Percentiles rank a stretch among this genome's conserved stretches.
Evolutionary conservation across 805 yeast genomes (phyloP).

Genomic region (Candida caryicola): DNA sequence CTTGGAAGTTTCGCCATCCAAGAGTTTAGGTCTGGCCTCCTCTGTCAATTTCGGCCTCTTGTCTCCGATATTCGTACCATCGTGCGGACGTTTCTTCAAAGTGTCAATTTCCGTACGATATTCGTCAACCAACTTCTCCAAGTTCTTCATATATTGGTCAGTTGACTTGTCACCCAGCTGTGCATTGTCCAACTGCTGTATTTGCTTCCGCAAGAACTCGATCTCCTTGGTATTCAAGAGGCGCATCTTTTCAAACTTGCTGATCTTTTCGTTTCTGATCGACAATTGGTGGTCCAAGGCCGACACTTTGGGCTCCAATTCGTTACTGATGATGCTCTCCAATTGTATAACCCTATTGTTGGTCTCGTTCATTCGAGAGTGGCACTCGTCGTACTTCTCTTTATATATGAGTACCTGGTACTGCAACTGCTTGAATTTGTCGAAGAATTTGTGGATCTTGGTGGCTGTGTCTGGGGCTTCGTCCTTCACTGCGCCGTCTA

Average conservation of each 20-base stretch:
- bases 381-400: conserved; percentile 31
- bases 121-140: conserved; percentile 51
- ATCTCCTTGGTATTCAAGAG: conserved; percentile 56
- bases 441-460: conserved; percentile 23
- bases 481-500: conserved; percentile 25
- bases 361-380: conserved; percentile 16
- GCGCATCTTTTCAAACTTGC: conserved; percentile 50
- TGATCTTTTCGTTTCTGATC: conserved; percentile 17
- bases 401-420: conserved; percentile 32
- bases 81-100: conserved; percentile 36
- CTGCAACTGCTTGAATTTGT: conserved; percentile 34
- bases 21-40: conserved; percentile 11
- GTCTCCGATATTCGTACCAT: conserved; percentile 17
- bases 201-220: conserved; percentile 52
- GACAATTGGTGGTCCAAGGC: conserved; percentile 12
- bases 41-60: conserved; percentile 27
- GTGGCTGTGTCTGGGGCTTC: conserved; percentile 14
- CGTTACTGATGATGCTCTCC: conserved; percentile 8
- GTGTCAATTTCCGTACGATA: conserved; percentile 51
- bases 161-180: conserved; percentile 25
- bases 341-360: conserved; percentile 7
- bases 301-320: conserved; percentile 12
- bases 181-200: conserved; percentile 46
- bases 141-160: conserved; percentile 35
- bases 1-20: neutral